A percentile compares a stretch with the other conserved stretches of the same genome.
Conservation (phyloP, 2,329 filamentous ascomycete genomes). For the Colletotrichum ledebouriae region DNA sequence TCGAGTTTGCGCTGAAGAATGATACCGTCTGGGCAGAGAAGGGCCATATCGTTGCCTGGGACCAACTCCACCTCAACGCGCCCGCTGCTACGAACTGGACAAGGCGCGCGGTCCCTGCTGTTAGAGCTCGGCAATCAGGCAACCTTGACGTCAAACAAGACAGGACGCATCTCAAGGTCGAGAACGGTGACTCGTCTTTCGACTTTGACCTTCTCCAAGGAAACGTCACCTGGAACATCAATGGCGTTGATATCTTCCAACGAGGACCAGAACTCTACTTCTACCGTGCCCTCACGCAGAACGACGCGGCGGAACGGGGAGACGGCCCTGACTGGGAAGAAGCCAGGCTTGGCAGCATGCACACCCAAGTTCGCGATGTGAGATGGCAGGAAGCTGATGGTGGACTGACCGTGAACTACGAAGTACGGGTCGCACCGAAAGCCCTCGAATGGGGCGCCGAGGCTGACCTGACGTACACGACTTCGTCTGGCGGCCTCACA, state of each 20-base stretch:
- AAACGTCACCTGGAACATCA: constrained; percentile 40
- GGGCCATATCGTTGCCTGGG: constrained; percentile 42
- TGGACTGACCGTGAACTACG: constrained; percentile 49
- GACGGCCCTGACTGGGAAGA: constrained; percentile 38
- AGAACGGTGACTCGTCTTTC: constrained; percentile 26
- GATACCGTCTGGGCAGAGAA: constrained; percentile 38
- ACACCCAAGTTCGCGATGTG: constrained; percentile 39
- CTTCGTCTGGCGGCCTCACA: constrained; percentile 52
- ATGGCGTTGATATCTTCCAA: constrained; percentile 36
- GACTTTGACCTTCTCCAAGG: constrained; percentile 43
- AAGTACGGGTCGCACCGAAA: constrained; percentile 59
- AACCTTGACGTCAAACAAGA: background rate
- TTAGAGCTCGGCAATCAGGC: background rate
- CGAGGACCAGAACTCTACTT: constrained; percentile 42
- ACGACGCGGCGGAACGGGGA: constrained; percentile 33
- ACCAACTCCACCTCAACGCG: constrained; percentile 41
- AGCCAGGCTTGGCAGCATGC: constrained; percentile 21
- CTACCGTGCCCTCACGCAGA: constrained; percentile 43
- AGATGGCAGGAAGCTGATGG: constrained; percentile 42
- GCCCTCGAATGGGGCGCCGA: constrained; percentile 59
- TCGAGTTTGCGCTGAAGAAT: constrained; percentile 37
- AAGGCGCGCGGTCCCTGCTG: background rate
- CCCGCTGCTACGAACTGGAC: constrained; percentile 4
- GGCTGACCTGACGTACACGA: constrained; percentile 55
- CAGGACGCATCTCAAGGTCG: constrained; percentile 18